Evolutionary conservation across 352 stramenopile genomes (phyloP), one percentile per base, ranked within the genome.

Genomic region (Phytophthora megakarya): DNA sequence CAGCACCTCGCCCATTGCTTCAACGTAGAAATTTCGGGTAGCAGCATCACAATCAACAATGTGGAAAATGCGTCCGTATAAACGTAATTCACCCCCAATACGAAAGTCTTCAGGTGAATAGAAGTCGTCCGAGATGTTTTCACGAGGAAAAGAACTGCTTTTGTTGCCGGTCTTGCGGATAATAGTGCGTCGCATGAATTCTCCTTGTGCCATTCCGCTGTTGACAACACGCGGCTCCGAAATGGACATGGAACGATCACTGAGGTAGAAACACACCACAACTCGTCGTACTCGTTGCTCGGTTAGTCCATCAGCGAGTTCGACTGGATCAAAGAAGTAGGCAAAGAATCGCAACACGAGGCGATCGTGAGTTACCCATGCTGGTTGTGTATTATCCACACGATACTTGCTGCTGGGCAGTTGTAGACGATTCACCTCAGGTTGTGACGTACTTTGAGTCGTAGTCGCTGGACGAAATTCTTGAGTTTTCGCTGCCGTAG

Each of bases 341-440:
- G 80, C 86, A 42, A 92, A 97, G 75, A 97, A 97, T 18, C 92
- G 87, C 35, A 98, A 74, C 37, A 98, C 90, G 30, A 94, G 80
- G 10, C 81, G 72, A 47, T 91, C 81, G 68, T 89, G 68, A 7
- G 81, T 89, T 64, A 92, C 69, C 81, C 86, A 93, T 21, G 63
- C 54, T 15, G 81, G 83, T 40, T 84, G 73, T 11, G 66, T 44
- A 47, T 16, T 19, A 44, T 90, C 79, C 6, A 72, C 56, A 40
- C 77, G 75, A 60, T 75, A 89, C 37, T 76, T 83, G 19, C 70
- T 77, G 45, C 75, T 84, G 2, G 64, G 51, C 19, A 70, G 40
- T 12, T 49, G 22, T 11, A 63, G 22, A 42, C 54, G 63, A 61
- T 18, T 57, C 26, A 48, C 12, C 19, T 68, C 57, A n/a, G 62